Conservation (phyloP, 805 yeast genomes). For the Candida odintsovae region DNA sequence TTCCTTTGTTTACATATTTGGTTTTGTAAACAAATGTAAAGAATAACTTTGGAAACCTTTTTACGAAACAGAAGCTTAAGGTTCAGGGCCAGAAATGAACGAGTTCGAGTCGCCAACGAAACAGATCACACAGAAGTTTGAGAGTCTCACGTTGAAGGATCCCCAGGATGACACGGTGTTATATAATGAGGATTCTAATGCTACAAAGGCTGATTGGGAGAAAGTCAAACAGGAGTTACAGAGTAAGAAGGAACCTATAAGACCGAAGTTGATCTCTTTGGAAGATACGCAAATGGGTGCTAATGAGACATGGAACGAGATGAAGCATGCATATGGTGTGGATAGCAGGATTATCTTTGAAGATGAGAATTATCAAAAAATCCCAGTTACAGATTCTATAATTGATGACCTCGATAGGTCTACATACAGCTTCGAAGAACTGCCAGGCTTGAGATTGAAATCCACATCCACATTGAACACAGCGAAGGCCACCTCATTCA, state of each 20-base stretch:
- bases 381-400: neutral
- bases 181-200: neutral
- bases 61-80: too few relatives aligned
- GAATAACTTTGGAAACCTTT: too few relatives aligned
- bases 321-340: conserved; percentile 16
- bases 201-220: neutral
- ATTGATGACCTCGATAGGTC: conserved; percentile 8
- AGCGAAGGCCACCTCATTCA: conserved; percentile 17
- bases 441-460: conserved; percentile 9
- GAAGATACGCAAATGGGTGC: neutral
- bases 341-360: conserved; percentile 8
- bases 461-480: conserved; percentile 15
- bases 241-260: neutral
- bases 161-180: neutral
- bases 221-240: neutral
- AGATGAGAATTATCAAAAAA: neutral
- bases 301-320: conserved; percentile 19
- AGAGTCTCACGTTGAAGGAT: neutral
- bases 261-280: neutral
- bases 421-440: conserved; percentile 22
- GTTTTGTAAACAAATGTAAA: neutral
- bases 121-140: neutral
- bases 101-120: neutral
- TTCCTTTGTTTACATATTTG: neutral
- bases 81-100: neutral